phyloP scores from a whole-genome alignment of 1,284 basidiomycete species.

The Cronartium ribicola region DNA sequence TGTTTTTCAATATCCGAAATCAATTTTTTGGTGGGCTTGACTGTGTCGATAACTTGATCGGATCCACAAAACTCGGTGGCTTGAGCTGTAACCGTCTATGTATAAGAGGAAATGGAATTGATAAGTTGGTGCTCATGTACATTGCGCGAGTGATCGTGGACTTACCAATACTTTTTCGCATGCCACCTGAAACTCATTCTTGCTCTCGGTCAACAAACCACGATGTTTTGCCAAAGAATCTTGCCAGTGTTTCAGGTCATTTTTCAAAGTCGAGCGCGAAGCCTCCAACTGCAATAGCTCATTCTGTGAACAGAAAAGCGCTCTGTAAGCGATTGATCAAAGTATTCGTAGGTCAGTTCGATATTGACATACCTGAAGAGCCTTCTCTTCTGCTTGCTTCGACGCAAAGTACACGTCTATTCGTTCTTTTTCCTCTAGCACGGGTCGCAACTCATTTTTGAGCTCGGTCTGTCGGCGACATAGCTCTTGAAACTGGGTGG shows the following conservation, averaged over 20 bases:
- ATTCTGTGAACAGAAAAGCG: too few species aligned
- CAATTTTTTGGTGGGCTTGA: background rate
- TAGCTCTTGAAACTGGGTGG: slow-evolving; percentile 15
- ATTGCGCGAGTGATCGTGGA: too few species aligned
- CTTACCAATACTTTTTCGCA: background rate
- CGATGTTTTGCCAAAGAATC: background rate
- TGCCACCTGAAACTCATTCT: background rate
- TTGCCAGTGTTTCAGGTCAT: background rate
- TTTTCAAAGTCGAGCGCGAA: background rate
- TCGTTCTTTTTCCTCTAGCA: slow-evolving; percentile 16
- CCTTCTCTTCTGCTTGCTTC: slow-evolving; percentile 9
- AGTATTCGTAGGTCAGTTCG: background rate
- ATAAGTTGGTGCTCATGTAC: too few species aligned
- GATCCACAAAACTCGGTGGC: slow-evolving; percentile 17
- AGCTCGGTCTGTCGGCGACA: background rate
- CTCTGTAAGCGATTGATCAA: background rate
- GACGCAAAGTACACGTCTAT: slow-evolving; percentile 8
- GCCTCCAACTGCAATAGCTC: too few species aligned
- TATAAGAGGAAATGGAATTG: background rate
- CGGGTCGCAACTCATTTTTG: background rate
- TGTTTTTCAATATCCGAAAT: slow-evolving; percentile 15
- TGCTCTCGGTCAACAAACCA: background rate
- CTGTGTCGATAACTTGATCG: background rate
- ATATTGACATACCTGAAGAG: slow-evolving; percentile 3
- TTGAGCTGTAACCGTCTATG: slow-evolving; percentile 12